A percentile compares a stretch with the other conserved stretches of the same genome.
Conservation (phyloP, 257 asterid genomes). For the Sherardia arvensis region DNA sequence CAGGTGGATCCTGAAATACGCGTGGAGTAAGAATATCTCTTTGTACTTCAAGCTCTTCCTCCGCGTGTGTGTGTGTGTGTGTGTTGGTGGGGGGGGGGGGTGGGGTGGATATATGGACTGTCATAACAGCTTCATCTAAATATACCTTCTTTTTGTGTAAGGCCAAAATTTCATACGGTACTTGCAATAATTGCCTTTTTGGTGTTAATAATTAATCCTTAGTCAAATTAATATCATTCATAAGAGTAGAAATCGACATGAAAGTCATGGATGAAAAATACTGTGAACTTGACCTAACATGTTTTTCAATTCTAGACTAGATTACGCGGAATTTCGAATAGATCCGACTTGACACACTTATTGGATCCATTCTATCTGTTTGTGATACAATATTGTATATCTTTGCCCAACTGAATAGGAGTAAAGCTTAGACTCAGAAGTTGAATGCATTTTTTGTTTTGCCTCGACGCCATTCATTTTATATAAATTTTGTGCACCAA, state of each 20-base stretch:
- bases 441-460: not conserved
- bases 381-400: not conserved
- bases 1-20: constrained; percentile 99
- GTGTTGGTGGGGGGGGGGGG: too few species aligned
- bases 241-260: not conserved
- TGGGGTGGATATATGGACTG: too few species aligned
- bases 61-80: too few species aligned
- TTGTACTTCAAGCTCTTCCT: not conserved
- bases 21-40: constrained; percentile 57
- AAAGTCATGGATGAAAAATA: not conserved
- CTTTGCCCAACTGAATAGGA: not conserved
- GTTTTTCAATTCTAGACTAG: too few species aligned
- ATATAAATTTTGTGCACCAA: not conserved
- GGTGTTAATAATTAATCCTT: not conserved
- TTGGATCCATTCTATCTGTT: not conserved
- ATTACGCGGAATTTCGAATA: not conserved
- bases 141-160: not conserved
- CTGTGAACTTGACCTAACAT: not conserved
- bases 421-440: not conserved
- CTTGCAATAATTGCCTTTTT: not conserved
- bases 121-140: not conserved
- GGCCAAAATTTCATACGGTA: not conserved
- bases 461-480: not conserved
- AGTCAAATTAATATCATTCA: not conserved
- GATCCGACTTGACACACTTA: not conserved